These are phyloP conservation scores for Apostasia ramifera DNA, from an alignment of 106 monocot species.

Conservation along the genomic window DNA sequence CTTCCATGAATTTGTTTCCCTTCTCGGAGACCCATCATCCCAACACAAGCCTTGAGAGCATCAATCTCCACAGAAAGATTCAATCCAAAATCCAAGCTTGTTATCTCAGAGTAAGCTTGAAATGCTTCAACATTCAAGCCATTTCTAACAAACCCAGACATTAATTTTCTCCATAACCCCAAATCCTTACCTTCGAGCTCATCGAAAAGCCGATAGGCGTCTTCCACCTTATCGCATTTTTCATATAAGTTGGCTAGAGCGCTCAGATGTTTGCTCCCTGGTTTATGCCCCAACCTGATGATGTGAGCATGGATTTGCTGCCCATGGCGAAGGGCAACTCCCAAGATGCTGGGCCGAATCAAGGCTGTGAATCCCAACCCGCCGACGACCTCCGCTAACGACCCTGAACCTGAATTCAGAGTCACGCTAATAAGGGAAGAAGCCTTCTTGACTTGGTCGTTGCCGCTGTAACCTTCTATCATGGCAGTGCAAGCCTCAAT, in stretches of 20 bases:
- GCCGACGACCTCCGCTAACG: background rate
- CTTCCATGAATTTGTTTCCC: conserved; percentile 34
- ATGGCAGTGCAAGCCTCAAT: conserved; percentile 38
- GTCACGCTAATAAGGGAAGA: conserved; percentile 15
- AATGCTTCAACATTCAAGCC: conserved; percentile 21
- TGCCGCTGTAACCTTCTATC: conserved; percentile 39
- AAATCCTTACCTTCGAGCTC: conserved; percentile 9
- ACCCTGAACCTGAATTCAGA: background rate
- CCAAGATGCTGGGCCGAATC: conserved; percentile 20
- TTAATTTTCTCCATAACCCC: conserved; percentile 21
- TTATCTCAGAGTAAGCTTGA: conserved; percentile 17
- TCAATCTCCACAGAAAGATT: conserved; percentile 2
- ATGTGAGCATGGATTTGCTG: conserved; percentile 41
- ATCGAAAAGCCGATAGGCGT: conserved; percentile 20
- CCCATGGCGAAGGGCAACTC: conserved; percentile 23
- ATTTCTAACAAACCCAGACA: conserved; percentile 30
- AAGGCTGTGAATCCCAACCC: conserved; percentile 23
- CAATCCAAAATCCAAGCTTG: conserved; percentile 4
- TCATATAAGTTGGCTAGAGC: conserved; percentile 24
- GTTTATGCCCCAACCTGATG: conserved; percentile 23
- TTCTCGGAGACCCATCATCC: conserved; percentile 17
- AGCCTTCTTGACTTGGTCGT: conserved; percentile 18
- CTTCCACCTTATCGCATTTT: conserved; percentile 28
- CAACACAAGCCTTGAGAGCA: conserved; percentile 25
- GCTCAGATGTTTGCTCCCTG: conserved; percentile 18